Evolutionary conservation across 1,284 basidiomycete species (phyloP).

Genomic region (Fomitopsis schrenkii): DNA sequence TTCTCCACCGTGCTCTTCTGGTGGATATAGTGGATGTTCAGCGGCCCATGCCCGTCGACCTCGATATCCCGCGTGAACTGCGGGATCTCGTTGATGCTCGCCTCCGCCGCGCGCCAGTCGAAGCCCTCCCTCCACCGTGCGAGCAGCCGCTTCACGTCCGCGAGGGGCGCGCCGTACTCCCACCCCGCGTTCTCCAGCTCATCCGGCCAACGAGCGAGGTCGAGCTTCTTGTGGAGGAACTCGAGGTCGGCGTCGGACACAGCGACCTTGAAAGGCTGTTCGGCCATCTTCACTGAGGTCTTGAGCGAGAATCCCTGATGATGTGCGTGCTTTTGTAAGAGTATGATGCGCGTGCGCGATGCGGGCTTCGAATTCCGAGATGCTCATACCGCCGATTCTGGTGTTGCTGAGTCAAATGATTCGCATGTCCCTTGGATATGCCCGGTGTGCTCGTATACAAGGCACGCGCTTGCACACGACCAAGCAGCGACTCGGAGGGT

Average conservation of each 20-base stretch:
- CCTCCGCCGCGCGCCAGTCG: constrained; percentile 41
- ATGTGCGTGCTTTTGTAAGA: too few species aligned
- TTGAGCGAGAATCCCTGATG: not conserved
- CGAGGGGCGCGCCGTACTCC: constrained; percentile 37
- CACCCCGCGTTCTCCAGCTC: constrained; percentile 36
- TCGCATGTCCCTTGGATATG: too few species aligned
- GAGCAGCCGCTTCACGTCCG: constrained; percentile 35
- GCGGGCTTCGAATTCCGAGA: too few species aligned
- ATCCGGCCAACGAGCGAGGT: constrained; percentile 33
- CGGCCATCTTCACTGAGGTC: not conserved
- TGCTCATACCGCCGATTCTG: too few species aligned
- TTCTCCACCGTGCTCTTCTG: constrained; percentile 28
- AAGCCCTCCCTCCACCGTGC: constrained; percentile 36
- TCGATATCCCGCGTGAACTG: constrained; percentile 40
- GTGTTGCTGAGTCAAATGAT: too few species aligned
- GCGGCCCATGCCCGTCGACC: constrained; percentile 30
- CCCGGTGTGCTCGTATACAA: too few species aligned
- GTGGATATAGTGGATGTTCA: constrained; percentile 44
- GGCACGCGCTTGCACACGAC: too few species aligned
- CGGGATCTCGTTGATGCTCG: constrained; percentile 36
- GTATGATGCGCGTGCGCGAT: too few species aligned
- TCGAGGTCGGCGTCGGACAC: constrained; percentile 16
- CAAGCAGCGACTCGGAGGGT: too few species aligned
- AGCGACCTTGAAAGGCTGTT: constrained; percentile 15
- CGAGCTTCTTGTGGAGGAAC: constrained; percentile 14